Evolutionary conservation across 768 basidiomycete species (phyloP), one percentile per base, ranked within the genome.

Genomic region (Boletus subparvulus): DNA sequence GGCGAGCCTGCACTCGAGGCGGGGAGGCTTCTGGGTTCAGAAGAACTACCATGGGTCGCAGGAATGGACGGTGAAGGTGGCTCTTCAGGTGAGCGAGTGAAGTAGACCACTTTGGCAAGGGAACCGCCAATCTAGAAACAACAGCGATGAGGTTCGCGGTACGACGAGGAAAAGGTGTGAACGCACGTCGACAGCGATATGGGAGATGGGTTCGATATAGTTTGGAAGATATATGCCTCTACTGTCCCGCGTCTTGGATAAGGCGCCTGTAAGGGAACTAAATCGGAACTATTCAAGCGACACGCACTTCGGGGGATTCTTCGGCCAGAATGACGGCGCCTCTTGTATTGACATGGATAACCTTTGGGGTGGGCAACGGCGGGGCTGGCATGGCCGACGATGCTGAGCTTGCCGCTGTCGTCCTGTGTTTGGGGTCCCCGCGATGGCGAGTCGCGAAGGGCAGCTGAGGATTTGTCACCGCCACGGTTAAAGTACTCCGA

Each of bases 151-250:
- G 14, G 6, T 39, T 33, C n/a, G 36, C 26, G 10, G 16, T 47
- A 49, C 43, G 44, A 58, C 17, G 19, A 41, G 50, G 36, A 14
- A n/a, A 6, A 41, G 14, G 14, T 47, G 44, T 11, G 28, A 4
- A 83, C 94, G 77, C 70, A 96, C 95, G 70, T 99, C 96, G 54
- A 99, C 87, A 4, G 97, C 97, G 53, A 98, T 94, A 70, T 98
- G 94, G 19, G 94, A 97, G 16, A 99, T 88, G 24, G 93, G 92
- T 74, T 99, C 97, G 59, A 96, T 96, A 76, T 98, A 87, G 69
- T 97, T 95, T 52, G 97, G 97, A 33, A 99, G 82, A 75, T 98
- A 98, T 65, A 99, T 98, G 11, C 94, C 96, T 69, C 95, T 81
- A 67, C 92, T 94, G 73, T 98, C 95, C 61, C 94, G 79, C 41